These are phyloP conservation scores for Trametes villosa DNA, from an alignment of 768 basidiomycete genomes.

Conservation along the genomic window DNA sequence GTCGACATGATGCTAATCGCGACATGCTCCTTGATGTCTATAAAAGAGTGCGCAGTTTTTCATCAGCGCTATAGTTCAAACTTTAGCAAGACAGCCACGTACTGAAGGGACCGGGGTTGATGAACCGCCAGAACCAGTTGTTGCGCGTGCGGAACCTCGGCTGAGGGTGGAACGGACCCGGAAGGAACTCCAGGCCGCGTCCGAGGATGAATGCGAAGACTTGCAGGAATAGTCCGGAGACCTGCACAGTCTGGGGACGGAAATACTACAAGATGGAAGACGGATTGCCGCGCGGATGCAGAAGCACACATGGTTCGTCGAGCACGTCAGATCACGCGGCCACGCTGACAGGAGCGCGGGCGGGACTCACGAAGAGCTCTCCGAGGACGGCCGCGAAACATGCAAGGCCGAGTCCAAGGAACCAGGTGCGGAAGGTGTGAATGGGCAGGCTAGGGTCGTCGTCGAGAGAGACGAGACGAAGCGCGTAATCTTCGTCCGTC, in stretches of 20 bases:
- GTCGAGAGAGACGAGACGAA: conserved; percentile 54
- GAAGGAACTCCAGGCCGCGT: conserved; percentile 31
- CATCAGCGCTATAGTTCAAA: background rate
- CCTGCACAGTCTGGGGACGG: conserved; percentile 30
- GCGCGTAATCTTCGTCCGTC: conserved; percentile 50
- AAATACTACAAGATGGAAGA: conserved; percentile 18
- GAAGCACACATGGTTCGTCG: background rate
- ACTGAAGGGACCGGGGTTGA: conserved; percentile 36
- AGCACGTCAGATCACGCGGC: conserved; percentile 14
- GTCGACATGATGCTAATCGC: conserved; percentile 36
- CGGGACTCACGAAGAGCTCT: conserved; percentile 49
- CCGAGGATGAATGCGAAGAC: conserved; percentile 35
- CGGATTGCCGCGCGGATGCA: background rate
- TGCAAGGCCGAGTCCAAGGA: conserved; percentile 36
- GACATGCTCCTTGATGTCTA: conserved; percentile 43
- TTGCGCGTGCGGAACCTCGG: conserved; percentile 31
- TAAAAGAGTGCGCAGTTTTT: conserved; percentile 2
- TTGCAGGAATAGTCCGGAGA: conserved; percentile 30
- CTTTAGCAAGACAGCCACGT: background rate
- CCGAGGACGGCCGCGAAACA: conserved; percentile 41
- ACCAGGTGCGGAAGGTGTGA: conserved; percentile 37
- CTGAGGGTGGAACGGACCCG: conserved; percentile 21
- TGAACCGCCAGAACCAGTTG: conserved; percentile 32
- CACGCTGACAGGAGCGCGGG: background rate
- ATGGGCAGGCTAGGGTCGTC: conserved; percentile 44